Evolutionary conservation across 371 early-diverging fungal genomes (phyloP).

Genomic region (Batrachochytrium dendrobatidis): DNA sequence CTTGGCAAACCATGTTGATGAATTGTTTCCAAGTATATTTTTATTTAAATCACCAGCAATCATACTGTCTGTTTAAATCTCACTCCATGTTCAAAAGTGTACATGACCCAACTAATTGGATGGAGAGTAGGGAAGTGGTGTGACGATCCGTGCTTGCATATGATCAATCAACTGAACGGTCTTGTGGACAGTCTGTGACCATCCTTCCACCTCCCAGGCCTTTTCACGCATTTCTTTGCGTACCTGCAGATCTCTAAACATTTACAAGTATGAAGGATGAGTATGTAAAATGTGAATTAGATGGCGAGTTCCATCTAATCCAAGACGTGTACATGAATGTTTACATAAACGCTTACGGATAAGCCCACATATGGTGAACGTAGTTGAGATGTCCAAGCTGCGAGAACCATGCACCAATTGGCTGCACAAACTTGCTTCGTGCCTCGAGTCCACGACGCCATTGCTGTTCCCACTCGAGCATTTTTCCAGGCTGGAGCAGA

Average conservation of each 20-base stretch:
- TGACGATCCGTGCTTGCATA: slow-evolving; percentile 79
- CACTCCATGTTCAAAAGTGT: too few species aligned
- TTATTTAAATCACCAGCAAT: too few species aligned
- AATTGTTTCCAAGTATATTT: too few species aligned
- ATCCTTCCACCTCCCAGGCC: slow-evolving; percentile 89
- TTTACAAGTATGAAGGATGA: neutral
- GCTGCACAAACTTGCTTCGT: slow-evolving; percentile 75
- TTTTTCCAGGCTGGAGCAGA: slow-evolving; percentile 43
- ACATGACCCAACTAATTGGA: too few species aligned
- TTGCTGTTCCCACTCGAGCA: neutral
- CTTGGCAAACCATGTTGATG: too few species aligned
- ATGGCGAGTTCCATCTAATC: too few species aligned
- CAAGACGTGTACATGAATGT: neutral
- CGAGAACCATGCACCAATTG: slow-evolving; percentile 93
- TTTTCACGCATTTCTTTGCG: slow-evolving; percentile 83
- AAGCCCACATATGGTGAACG: slow-evolving; percentile 92
- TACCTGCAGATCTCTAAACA: slow-evolving; percentile 60
- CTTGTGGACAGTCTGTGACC: slow-evolving; percentile 87
- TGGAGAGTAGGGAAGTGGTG: slow-evolving; percentile 62
- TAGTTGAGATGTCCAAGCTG: slow-evolving; percentile 81
- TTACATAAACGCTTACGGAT: slow-evolving; percentile 38
- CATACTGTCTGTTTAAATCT: too few species aligned
- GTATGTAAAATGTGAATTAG: too few species aligned
- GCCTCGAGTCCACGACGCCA: slow-evolving; percentile 78
- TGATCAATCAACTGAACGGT: slow-evolving; percentile 75